Evolutionary conservation across 352 stramenopile genomes (phyloP), one percentile per base, ranked within the genome.

Genomic region (Aphanomyces astaci): DNA sequence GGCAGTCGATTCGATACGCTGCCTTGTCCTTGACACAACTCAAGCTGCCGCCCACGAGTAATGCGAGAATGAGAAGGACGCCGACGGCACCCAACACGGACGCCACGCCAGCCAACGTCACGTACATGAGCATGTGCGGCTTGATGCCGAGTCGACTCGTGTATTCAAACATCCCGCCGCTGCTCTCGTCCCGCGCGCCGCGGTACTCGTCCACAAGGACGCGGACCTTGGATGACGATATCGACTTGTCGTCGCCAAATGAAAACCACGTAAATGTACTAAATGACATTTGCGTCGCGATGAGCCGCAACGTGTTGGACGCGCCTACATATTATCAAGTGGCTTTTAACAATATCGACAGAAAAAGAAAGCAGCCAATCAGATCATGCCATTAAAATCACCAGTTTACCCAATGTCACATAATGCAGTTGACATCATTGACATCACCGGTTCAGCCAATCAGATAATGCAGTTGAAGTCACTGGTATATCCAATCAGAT

Each of bases 71-170:
- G 31, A 94, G 90, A 0, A 92, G 70, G 45, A 75, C 74, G 11
- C 92, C 65, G 3, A 94, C 71, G 32, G 76, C 72, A 7, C 78
- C 86, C 73, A 90, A 87, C 19, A 94, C 72, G n/a, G 83, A 82
- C 52, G 86, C 77, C 27, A 94, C 80, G 63, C 83, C 84, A 7
- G 85, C 85, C 15, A 94, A 68, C 28, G 82, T 91, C 40, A 92
- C 82, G 22, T 92, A 51, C 67, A 94, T 91, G 2, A 94, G 72
- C 84, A 92, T 94, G 53, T 88, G 78, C 72, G 90, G 80, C 31
- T 85, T 62, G 55, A 94, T 87, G 33, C 84, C 79, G 2, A 92
- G 67, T 36, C 80, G 85, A 40, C 81, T 81, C 39, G 83, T 75
- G 71, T 94, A 94, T 46, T 79, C 83, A 24, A 80, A 81, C 28